Evolutionary conservation across 1,284 basidiomycete species (phyloP).

Genomic region (Puccinia triticina): DNA sequence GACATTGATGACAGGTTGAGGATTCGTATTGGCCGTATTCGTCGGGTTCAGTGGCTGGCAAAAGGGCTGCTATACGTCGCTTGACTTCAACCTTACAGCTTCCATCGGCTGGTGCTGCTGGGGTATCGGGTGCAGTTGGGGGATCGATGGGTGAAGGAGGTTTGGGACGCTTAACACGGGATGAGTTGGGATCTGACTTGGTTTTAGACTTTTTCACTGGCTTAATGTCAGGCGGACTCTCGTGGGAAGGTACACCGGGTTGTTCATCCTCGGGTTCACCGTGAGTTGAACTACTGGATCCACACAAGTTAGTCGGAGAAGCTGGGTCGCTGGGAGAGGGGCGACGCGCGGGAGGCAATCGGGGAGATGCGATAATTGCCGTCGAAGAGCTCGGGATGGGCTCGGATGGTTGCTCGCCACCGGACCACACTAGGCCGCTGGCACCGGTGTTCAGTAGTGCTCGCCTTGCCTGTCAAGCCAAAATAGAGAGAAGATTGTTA

Average conservation of each 20-base stretch:
- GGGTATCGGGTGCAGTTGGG: not conserved
- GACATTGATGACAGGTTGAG: conserved; percentile 51
- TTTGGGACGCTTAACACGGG: conserved; percentile 37
- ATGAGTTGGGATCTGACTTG: not conserved
- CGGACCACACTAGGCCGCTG: not conserved
- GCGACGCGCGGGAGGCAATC: not conserved
- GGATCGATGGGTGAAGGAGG: not conserved
- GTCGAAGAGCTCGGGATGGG: not conserved
- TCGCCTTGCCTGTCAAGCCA: conserved; percentile 3
- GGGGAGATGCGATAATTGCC: conserved; percentile 13
- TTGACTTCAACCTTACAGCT: conserved; percentile 11
- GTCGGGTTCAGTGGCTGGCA: conserved; percentile 47
- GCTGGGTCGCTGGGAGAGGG: conserved; percentile 6
- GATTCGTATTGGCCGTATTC: conserved; percentile 47
- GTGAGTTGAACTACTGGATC: not conserved
- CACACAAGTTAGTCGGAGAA: not conserved
- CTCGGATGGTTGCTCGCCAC: not conserved
- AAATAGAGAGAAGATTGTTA: not conserved
- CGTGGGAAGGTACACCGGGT: not conserved
- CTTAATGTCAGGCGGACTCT: not conserved
- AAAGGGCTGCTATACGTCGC: not conserved
- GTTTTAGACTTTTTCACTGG: conserved; percentile 16
- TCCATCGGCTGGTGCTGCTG: not conserved
- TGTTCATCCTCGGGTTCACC: conserved; percentile 23
- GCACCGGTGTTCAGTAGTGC: not conserved